Evolutionary conservation across 176 grass and related monocot genomes (phyloP), one percentile per base, ranked within the genome.

Genomic region (Triticum urartu): DNA sequence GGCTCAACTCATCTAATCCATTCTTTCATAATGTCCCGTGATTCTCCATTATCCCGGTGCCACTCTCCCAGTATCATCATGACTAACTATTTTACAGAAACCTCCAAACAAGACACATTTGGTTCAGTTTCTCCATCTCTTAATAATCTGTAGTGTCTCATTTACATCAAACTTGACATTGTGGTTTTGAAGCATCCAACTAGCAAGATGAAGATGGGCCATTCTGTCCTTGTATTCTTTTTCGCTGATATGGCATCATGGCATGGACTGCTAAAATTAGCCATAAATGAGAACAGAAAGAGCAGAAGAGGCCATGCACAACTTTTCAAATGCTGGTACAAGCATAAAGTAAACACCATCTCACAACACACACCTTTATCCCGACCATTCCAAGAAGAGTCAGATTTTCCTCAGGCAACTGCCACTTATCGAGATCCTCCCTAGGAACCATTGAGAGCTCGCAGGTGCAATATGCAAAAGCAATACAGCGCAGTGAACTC

Each of bases 401-500:
- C 50, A 90, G 64, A 61, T 90, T 64, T 50, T 87, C 79, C 25
- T 90, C 89, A 56, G 84, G 92, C 80, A 94, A 87, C 65, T 91
- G 35, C 92, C 92, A 94, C 34, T 84, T 86, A 28, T 87, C 84
- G 64, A 84, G 75, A 75, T 87, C 89, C 34, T 86, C 89, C 6
- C 35, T 69, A 72, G 89, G 92, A 77, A 94, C 75, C 54, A 85
- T 68, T 68, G 63, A 62, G 5, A 65, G 35, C 79, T 91, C 74
- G 30, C 68, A 86, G 24, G 81, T 39, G 52, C 75, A 76, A 73
- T 94, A 94, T 61, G 89, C 92, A 87, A 94, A 89, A 64, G 92
- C 86, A 77, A 94, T 69, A 89, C 92, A 94, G 61, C 89, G 87
- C 59, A 94, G 83, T 80, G 89, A 89, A 84, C 18, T 15, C 32